Base-by-base conservation (phyloP, 306 rosid species). In the Dalbergia cochinchinensis region DNA sequence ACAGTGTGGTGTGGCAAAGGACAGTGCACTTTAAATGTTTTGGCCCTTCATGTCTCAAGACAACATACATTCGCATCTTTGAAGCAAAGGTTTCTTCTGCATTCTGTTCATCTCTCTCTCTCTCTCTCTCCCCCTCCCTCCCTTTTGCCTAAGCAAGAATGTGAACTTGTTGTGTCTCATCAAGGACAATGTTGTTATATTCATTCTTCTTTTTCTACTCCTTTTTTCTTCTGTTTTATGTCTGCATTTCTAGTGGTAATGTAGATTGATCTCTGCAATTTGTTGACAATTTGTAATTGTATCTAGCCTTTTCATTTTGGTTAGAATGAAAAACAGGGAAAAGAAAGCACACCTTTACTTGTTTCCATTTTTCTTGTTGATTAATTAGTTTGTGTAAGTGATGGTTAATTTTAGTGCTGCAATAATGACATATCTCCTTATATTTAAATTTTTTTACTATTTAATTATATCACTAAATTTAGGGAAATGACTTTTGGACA, bases 241-340 rank as follows among this genome's bases (percentile, higher is more conserved):
- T 53, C 31, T 62, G 15, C 11, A 31, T 67, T 68, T 74, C 45
- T 64, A 15, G 11, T 63, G 64, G 44, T 19, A 15, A 48, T 63
- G 68, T 69, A 78, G 76, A 66, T 73, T 73, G 68, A 78, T 65
- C 82, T 78, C 80, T 78, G 47, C 75, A 73, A 73, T 74, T 65
- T 82, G 53, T 68, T 78, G 14, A 78, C 70, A 69, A 63, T 74
- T 82, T 69, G 55, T 78, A 74, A 39, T 60, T 84, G 71, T 69
- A 48, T 39, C 3, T 82, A 85, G 45, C 34, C 0, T 65, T 65
- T 65, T 76, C 0, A 75, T 69, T 57, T 74, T 67, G 64, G 44
- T 64, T 78, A 83, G 45, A 31, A 59, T 65, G 37, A 76, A 39
- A 26, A 31, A 37, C 22, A 65, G 11, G 6, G 5, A 22, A 47